Percentiles rank a stretch among this genome's conserved stretches.
phyloP scores from a whole-genome alignment of 345 rosid genomes.

The Populus simonii region DNA sequence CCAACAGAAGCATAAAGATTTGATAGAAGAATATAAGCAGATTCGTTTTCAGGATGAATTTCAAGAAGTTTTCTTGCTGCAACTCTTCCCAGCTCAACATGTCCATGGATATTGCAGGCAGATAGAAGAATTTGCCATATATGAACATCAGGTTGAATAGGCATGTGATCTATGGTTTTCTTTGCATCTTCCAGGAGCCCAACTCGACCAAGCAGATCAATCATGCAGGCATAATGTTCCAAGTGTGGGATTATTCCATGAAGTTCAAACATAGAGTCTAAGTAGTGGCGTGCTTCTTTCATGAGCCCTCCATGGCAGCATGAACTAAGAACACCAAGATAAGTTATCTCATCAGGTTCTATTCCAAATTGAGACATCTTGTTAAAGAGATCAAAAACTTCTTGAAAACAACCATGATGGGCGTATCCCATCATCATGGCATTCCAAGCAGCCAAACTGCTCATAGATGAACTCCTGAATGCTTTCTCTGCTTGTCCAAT shows the following conservation, averaged over 20 bases:
- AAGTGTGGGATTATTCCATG: constrained; percentile 3
- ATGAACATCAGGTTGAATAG: constrained; percentile 17
- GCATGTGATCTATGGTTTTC: constrained; percentile 15
- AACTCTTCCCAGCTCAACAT: constrained; percentile 15
- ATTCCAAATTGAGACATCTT: constrained; percentile 9
- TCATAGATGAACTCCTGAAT: not conserved
- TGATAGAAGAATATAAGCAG: constrained; percentile 20
- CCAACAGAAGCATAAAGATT: constrained; percentile 18
- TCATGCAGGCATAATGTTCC: constrained; percentile 22
- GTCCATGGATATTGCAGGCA: constrained; percentile 13
- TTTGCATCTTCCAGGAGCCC: constrained; percentile 17
- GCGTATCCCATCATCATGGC: constrained; percentile 18
- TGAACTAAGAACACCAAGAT: constrained; percentile 11
- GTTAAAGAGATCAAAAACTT: not conserved
- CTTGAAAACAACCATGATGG: constrained; percentile 10
- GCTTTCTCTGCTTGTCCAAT: constrained; percentile 10
- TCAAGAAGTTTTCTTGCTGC: constrained; percentile 16
- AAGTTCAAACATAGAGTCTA: constrained; percentile 10
- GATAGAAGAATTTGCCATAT: constrained; percentile 18
- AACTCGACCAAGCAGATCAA: constrained; percentile 20
- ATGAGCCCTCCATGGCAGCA: constrained; percentile 14
- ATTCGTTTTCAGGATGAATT: constrained; percentile 18
- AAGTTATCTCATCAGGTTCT: constrained; percentile 16
- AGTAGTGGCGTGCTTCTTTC: constrained; percentile 5
- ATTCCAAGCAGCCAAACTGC: constrained; percentile 16